Conservation (phyloP, 164 flowering plant genomes). For the Berberis vulgaris region DNA sequence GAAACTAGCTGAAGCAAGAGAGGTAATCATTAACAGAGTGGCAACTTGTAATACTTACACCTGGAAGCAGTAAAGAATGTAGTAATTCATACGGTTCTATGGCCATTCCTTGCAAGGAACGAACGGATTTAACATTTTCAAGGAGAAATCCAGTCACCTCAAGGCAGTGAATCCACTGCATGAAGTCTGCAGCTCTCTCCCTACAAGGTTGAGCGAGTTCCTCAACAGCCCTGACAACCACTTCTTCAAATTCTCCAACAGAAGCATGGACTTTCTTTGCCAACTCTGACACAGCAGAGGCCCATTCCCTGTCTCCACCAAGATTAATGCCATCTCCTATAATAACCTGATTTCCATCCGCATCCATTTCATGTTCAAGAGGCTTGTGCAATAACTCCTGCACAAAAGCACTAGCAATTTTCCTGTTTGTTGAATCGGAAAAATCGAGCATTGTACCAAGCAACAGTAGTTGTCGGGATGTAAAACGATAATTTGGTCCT, state of each 20-base stretch:
- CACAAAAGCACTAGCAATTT: slow-evolving; percentile 57
- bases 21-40: not conserved
- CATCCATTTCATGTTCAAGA: slow-evolving; percentile 76
- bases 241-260: slow-evolving; percentile 82
- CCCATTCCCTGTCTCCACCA: slow-evolving; percentile 94
- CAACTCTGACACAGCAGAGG: slow-evolving; percentile 65
- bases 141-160: slow-evolving; percentile 68
- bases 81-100: slow-evolving; percentile 60
- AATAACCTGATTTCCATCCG: slow-evolving; percentile 55
- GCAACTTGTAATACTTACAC: slow-evolving; percentile 31
- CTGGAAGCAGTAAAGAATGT: slow-evolving; percentile 79
- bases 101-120: slow-evolving; percentile 39
- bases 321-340: slow-evolving; percentile 92
- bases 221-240: slow-evolving; percentile 45
- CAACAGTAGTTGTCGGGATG: slow-evolving; percentile 78
- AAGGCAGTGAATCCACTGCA: slow-evolving; percentile 97
- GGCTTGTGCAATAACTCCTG: slow-evolving; percentile 62
- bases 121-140: slow-evolving; percentile 55
- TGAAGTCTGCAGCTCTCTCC: slow-evolving; percentile 82
- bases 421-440: slow-evolving; percentile 82
- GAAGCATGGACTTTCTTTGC: slow-evolving; percentile 76
- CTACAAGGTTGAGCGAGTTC: slow-evolving; percentile 91
- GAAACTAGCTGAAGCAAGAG: not conserved
- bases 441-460: slow-evolving; percentile 87
- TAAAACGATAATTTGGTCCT: slow-evolving; percentile 73